Base-by-base conservation (phyloP, 306 rosid species). In the Vigna nakashimae region DNA sequence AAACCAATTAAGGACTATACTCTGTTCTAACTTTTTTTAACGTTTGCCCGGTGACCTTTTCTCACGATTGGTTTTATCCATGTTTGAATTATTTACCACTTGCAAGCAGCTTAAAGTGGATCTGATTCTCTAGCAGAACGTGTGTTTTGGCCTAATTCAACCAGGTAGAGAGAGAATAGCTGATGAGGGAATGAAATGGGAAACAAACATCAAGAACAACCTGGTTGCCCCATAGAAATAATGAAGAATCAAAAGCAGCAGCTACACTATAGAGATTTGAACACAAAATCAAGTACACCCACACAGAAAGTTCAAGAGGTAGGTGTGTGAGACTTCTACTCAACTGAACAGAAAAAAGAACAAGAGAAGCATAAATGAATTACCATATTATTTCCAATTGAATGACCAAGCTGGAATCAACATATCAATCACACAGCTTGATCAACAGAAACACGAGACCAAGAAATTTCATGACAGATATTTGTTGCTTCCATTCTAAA, bases 341-440 rank as follows among this genome's bases (percentile, higher is more conserved):
- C 34, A 52, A n/a, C 20, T 22, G 18, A 71, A 34, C 14, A 71
- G 76, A 11, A 34, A 32, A 26, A 62, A 38, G 0, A 50, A 60
- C 3, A 32, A 34, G 7, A 45, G 42, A 36, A 6, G 51, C 52
- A 71, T 17, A 71, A 38, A 34, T 18, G n/a, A 53, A 53, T 59
- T 71, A 55, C 76, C 76, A 36, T 72, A 13, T 38, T 43, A 40
- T 58, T 73, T 73, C 69, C 78, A 59, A 59, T 46, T 59, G 58
- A 58, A 59, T 22, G 43, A 57, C 15, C 68, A 56, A 73, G 67
- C 77, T 22, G 67, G 42, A 73, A 38, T 40, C 43, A 73, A 57
- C 55, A 73, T 20, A 57, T 9, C 9, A 58, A 73, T 11, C 57
- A 42, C 45, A 58, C 32, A 59, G 57, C 78, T 59, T 58, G 67